phyloP scores from a whole-genome alignment of 179 eudicot species.

The Spinacia oleracea region DNA sequence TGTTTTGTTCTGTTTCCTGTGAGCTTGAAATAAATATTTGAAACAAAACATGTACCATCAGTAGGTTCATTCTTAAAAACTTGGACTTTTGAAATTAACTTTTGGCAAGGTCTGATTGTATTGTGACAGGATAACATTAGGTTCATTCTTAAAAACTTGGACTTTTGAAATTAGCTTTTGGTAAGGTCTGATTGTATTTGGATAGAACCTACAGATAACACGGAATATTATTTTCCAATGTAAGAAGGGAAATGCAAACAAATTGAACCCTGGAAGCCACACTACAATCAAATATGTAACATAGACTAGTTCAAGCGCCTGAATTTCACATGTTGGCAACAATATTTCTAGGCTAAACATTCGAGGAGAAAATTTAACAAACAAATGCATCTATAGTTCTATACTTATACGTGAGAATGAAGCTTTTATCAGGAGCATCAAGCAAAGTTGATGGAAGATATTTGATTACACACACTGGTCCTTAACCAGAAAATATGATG shows the following conservation, averaged over 20 bases:
- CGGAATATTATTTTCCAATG: background rate
- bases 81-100: too few species aligned
- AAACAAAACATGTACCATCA: too few species aligned
- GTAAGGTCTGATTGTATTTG: too few species aligned
- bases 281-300: background rate
- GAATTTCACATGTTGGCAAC: background rate
- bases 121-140: too few species aligned
- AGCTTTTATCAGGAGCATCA: conserved; percentile 14
- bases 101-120: too few species aligned
- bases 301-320: background rate
- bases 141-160: too few species aligned
- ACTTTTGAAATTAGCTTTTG: too few species aligned
- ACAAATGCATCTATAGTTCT: background rate
- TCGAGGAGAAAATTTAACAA: background rate
- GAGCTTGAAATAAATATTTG: too few species aligned
- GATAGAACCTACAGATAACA: background rate
- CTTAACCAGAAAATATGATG: background rate
- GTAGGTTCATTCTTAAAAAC: too few species aligned
- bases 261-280: background rate
- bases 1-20: too few species aligned
- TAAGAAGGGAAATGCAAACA: background rate
- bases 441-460: conserved; percentile 19
- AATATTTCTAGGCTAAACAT: background rate
- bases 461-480: background rate
- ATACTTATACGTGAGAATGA: background rate